A percentile compares a stretch with the other conserved stretches of the same genome.
Conservation (phyloP, 495 filamentous ascomycete genomes). For the Aspergillus sclerotiicarbonarius region DNA sequence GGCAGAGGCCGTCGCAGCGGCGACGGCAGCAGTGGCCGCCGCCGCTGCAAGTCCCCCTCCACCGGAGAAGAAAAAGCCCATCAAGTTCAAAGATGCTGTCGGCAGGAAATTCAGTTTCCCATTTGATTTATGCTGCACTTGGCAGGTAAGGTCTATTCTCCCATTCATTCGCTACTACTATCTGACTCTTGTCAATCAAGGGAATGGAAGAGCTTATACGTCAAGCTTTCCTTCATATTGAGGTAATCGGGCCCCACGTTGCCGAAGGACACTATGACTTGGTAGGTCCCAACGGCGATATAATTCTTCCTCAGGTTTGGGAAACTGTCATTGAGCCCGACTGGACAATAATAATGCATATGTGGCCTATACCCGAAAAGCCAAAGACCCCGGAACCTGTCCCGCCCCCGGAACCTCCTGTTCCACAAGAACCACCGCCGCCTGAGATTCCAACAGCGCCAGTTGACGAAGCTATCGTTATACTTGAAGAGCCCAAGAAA, state of each 20-base stretch:
- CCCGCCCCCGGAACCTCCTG: conserved; percentile 24
- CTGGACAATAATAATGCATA: conserved; percentile 91
- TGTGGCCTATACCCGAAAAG: conserved; percentile 86
- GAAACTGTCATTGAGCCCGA: conserved; percentile 82
- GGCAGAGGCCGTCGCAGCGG: conserved; percentile 28
- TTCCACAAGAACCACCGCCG: conserved; percentile 22
- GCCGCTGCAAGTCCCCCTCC: conserved; percentile 29
- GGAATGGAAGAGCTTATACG: conserved; percentile 85
- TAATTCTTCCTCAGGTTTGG: conserved; percentile 85
- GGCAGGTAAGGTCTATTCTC: conserved; percentile 58
- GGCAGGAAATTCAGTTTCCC: conserved; percentile 85
- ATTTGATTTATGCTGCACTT: conserved; percentile 74
- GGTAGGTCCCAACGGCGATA: conserved; percentile 78
- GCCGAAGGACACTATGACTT: conserved; percentile 84
- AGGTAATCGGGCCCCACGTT: conserved; percentile 77
- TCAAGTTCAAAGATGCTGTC: conserved; percentile 86
- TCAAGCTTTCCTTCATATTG: conserved; percentile 83
- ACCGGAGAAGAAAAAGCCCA: conserved; percentile 57
- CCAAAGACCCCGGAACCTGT: conserved; percentile 43
- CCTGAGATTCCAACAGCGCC: conserved; percentile 22
- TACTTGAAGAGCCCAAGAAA: conserved; percentile 32
- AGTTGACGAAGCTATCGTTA: conserved; percentile 17
- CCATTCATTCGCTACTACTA: conserved; percentile 11
- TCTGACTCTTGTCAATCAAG: conserved; percentile 38
- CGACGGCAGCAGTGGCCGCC: conserved; percentile 24